Evolutionary conservation across 768 basidiomycete genomes (phyloP).

Genomic region (Auricularia sp.): DNA sequence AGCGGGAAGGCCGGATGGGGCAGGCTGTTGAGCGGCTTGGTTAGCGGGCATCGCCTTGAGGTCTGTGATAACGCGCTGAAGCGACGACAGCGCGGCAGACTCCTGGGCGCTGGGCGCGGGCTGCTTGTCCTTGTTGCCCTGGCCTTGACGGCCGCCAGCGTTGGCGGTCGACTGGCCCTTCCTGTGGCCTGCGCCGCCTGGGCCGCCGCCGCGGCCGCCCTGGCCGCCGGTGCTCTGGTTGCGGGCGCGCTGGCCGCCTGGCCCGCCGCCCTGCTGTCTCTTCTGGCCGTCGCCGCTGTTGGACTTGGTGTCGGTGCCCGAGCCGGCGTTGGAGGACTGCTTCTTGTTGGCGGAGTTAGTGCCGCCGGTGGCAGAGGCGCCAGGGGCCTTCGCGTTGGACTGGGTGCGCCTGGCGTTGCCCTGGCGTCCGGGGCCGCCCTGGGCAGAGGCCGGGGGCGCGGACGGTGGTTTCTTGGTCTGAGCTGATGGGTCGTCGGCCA

Average conservation of each 20-base stretch:
- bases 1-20: slow-evolving; percentile 24
- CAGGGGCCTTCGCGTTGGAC: background rate
- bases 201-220: background rate
- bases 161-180: slow-evolving; percentile 47
- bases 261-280: slow-evolving; percentile 28
- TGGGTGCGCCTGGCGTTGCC: slow-evolving; percentile 1
- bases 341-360: slow-evolving; percentile 42
- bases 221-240: background rate
- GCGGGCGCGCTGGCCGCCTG: slow-evolving; percentile 29
- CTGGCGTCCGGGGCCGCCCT: background rate
- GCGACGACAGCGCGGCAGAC: slow-evolving; percentile 69
- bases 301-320: slow-evolving; percentile 59
- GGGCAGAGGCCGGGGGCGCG: background rate
- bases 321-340: slow-evolving; percentile 32
- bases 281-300: slow-evolving; percentile 45
- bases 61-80: slow-evolving; percentile 91
- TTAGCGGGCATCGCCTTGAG: slow-evolving; percentile 64
- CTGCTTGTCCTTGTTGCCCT: slow-evolving; percentile 30
- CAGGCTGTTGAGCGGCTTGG: slow-evolving; percentile 22
- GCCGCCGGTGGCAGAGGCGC: background rate
- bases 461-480: background rate
- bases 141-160: slow-evolving; percentile 26
- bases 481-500: background rate
- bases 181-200: slow-evolving; percentile 26
- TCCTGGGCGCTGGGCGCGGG: slow-evolving; percentile 40